Percentiles rank a stretch among this genome's conserved stretches.
phyloP scores from a whole-genome alignment of 192 early-diverging fungal genomes.

The Coemansia brasiliensis region DNA sequence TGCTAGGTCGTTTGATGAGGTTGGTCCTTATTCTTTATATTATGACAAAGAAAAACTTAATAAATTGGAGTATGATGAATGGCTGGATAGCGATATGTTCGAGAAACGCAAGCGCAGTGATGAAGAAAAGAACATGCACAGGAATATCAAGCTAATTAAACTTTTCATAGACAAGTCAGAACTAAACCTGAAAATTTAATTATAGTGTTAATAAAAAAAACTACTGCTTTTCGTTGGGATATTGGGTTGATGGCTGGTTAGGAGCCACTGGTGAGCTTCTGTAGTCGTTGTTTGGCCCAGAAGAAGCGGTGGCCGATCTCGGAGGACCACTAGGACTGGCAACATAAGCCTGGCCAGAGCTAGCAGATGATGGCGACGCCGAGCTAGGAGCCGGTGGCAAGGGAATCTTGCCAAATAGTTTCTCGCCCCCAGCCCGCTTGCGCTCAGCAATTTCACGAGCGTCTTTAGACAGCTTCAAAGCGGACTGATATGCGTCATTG shows the following conservation, averaged over 20 bases:
- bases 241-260: not conserved
- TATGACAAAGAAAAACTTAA: too few relatives aligned
- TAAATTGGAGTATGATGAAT: too few relatives aligned
- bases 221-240: conserved; percentile 2
- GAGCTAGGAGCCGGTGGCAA: conserved; percentile 21
- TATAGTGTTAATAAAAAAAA: not conserved
- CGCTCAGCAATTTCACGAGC: conserved; percentile 47
- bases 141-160: not conserved
- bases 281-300: conserved; percentile 1
- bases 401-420: conserved; percentile 50
- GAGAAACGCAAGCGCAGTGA: not conserved
- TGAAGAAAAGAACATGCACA: too few relatives aligned
- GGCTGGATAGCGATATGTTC: not conserved
- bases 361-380: not conserved
- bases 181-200: too few relatives aligned
- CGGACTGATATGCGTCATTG: conserved; percentile 52
- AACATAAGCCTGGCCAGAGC: not conserved
- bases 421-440: conserved; percentile 36
- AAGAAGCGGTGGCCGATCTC: not conserved
- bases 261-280: not conserved
- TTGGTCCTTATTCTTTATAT: too few relatives aligned
- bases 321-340: not conserved
- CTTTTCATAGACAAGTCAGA: not conserved
- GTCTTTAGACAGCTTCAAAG: conserved; percentile 33
- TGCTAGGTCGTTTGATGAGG: too few relatives aligned